Base-by-base conservation (phyloP, 768 basidiomycete genomes). In the Boletus speciosus region DNA sequence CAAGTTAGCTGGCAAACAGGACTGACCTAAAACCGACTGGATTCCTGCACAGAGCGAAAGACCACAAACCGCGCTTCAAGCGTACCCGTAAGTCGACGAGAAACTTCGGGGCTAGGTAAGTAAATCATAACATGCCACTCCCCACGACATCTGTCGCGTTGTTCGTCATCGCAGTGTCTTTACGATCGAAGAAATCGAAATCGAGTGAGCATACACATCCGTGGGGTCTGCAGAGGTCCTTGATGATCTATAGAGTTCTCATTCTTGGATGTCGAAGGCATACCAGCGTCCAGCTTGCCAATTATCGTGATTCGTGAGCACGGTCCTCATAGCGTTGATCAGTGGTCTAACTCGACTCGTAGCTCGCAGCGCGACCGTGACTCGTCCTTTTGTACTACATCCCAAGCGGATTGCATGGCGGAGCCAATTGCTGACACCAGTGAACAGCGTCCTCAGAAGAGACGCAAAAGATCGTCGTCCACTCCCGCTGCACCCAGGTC, bases 321-420 rank as follows among this genome's bases (percentile, higher is more conserved):
- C 12, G 27, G 21, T 41, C 41, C 37, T 23, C 25, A n/a, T 29
- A 4, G n/a, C 29, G 7, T 50, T 9, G 49, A 40, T 43, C 16
- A 29, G 9, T n/a, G 15, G 47, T 42, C 45, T 51, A 41, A 62
- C 49, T 25, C 25, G 38, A 45, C 40, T 43, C 35, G 43, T 51
- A 64, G 57, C 55, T 27, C 55, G 56, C 29, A 51, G 40, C 65
- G 57, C 62, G 61, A 65, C 34, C 65, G 60, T 25, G 49, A 27
- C 27, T 42, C 41, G 8, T 53, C 41, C 12, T 52, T 52, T 31
- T 38, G 36, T 42, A 39, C 14, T 35, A 15, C 41, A 10, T 10
- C 51, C 7, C 54, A 51, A 41, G 29, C 16, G 29, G 47, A 51
- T 49, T 29, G 9, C 21, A 54, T 37, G 16, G 25, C 19, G 39